Conservation (phyloP, 352 stramenopile genomes). For the Phytophthora aleatoria region DNA sequence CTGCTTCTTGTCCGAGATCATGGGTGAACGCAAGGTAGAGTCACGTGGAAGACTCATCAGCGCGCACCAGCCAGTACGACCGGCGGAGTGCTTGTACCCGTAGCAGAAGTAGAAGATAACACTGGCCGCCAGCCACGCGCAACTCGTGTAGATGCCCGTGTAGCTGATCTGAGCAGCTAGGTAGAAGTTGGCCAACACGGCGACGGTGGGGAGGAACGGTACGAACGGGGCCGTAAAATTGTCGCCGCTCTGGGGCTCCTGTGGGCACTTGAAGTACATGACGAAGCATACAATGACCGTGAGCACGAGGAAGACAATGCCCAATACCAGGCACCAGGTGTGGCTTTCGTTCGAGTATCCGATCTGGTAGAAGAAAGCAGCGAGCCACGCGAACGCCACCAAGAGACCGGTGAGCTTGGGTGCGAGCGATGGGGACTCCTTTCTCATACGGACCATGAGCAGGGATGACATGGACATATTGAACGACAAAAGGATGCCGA, state of each 20-base stretch:
- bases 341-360: constrained; percentile 42
- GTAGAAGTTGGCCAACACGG: constrained; percentile 73
- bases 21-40: constrained; percentile 53
- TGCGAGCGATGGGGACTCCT: constrained; percentile 50
- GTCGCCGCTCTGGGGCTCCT: constrained; percentile 52
- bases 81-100: constrained; percentile 70
- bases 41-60: constrained; percentile 59
- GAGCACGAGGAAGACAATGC: constrained; percentile 57
- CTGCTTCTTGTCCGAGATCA: constrained; percentile 53
- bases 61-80: constrained; percentile 61
- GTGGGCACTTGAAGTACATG: constrained; percentile 65
- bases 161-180: constrained; percentile 63
- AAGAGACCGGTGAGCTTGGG: constrained; percentile 50
- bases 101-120: constrained; percentile 85
- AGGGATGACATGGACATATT: constrained; percentile 82
- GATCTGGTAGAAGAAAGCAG: constrained; percentile 74
- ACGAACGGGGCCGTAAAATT: constrained; percentile 73
- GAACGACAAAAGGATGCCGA: constrained; percentile 89
- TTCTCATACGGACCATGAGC: constrained; percentile 69
- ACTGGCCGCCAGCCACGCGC: constrained; percentile 58
- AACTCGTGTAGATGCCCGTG: constrained; percentile 53
- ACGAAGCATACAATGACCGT: constrained; percentile 36
- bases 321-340: constrained; percentile 38
- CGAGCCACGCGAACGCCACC: constrained; percentile 42
- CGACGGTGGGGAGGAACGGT: constrained; percentile 59